Conservation (phyloP, 2,329 filamentous ascomycete species). For the Pseudopithomyces chartarum region DNA sequence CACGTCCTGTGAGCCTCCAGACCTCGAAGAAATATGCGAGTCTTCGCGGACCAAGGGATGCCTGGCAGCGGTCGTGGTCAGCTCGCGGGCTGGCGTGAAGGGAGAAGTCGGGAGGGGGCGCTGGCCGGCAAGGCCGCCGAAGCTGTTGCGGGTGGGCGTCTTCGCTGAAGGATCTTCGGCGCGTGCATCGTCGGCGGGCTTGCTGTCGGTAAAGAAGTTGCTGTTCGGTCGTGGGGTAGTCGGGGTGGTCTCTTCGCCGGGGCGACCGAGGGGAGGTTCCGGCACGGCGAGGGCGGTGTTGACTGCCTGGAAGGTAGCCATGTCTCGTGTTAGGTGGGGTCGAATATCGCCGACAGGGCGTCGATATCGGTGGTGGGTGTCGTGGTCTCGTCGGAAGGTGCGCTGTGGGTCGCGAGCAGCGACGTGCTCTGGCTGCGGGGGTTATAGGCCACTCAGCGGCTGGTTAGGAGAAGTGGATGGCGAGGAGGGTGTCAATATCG, state of each 20-base stretch:
- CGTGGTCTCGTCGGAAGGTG: conserved; percentile 27
- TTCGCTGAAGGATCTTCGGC: conserved; percentile 53
- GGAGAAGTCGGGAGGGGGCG: conserved; percentile 51
- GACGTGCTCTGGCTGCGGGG: conserved; percentile 10
- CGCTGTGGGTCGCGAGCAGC: conserved; percentile 9
- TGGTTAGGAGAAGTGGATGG: conserved; percentile 2
- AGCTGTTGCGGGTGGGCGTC: conserved; percentile 67
- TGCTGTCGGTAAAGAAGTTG: conserved; percentile 48
- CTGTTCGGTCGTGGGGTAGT: conserved; percentile 58
- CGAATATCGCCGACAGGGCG: neutral
- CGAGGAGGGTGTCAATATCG: neutral
- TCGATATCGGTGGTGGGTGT: conserved; percentile 16
- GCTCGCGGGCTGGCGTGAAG: conserved; percentile 52
- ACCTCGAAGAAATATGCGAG: conserved; percentile 66
- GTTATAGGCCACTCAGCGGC: conserved; percentile 17
- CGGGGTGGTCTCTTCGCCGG: conserved; percentile 61
- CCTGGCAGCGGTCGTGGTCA: conserved; percentile 42
- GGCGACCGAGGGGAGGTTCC: conserved; percentile 48
- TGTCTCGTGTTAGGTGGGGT: conserved; percentile 28
- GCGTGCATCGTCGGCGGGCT: conserved; percentile 37
- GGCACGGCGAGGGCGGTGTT: conserved; percentile 59
- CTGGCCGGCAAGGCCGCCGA: conserved; percentile 53
- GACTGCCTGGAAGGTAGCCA: conserved; percentile 66
- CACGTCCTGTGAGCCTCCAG: conserved; percentile 69
- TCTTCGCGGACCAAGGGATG: conserved; percentile 57